A percentile compares a stretch with the other conserved stretches of the same genome.
These are phyloP conservation scores for Gillenia trifoliata DNA, from an alignment of 306 rosid species.

Conservation along the genomic window DNA sequence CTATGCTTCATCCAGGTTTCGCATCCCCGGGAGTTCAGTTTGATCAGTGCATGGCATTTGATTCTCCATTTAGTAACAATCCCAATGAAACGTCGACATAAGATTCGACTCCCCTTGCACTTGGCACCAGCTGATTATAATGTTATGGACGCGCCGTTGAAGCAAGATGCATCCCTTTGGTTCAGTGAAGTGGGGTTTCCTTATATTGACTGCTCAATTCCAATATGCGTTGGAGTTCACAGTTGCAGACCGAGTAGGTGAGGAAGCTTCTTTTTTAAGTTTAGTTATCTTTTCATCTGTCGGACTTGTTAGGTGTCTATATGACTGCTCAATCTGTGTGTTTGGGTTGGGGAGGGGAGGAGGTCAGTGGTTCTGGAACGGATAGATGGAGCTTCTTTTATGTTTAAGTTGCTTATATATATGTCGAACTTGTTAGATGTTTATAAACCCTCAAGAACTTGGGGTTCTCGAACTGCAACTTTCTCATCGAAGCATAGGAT, in stretches of 20 bases:
- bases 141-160: slow-evolving; percentile 18
- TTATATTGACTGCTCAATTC: not conserved
- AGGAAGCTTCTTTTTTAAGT: slow-evolving; percentile 4
- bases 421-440: slow-evolving; percentile 9
- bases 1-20: slow-evolving; percentile 19
- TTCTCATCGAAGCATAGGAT: not conserved
- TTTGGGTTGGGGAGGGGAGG: not conserved
- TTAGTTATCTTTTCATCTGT: not conserved
- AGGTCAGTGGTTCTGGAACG: too few species aligned
- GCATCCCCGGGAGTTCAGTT: slow-evolving; percentile 23
- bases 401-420: not conserved
- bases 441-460: not conserved
- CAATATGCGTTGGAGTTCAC: not conserved
- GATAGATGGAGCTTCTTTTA: too few species aligned
- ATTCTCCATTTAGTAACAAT: slow-evolving; percentile 36
- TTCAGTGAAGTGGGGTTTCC: slow-evolving; percentile 26
- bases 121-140: slow-evolving; percentile 27
- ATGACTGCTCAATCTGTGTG: slow-evolving; percentile 8
- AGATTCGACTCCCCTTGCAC: slow-evolving; percentile 32
- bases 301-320: not conserved
- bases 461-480: not conserved
- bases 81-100: slow-evolving; percentile 19
- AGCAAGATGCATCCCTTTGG: slow-evolving; percentile 45
- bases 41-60: slow-evolving; percentile 29
- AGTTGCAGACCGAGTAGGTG: not conserved